Base-by-base conservation (phyloP, 768 basidiomycete species). In the Gloeopeniophorella convolvens region DNA sequence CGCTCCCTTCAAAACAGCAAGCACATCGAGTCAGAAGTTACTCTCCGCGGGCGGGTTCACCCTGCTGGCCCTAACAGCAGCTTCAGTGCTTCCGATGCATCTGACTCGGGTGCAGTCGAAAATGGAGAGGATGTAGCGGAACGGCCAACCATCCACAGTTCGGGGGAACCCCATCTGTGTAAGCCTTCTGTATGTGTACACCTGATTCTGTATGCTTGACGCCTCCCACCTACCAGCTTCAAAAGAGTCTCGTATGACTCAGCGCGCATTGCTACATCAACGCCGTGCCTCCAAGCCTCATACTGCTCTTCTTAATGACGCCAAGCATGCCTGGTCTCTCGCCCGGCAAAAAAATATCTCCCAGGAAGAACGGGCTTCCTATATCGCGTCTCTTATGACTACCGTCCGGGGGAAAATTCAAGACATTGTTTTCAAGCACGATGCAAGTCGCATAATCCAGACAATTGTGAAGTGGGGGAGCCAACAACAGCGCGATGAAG, bases 361-460 rank as follows among this genome's bases (percentile, higher is more conserved):
- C 0, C 69, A 82, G 18, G 66, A 78, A 21, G 85, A 94, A 60
- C 79, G 92, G 20, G 80, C 83, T 56, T 79, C 82, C 58, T 81
- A 90, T 42, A 71, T 95, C 50, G 70, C 75, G 39, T 77, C 80
- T 23, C 75, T 97, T 8, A 89, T 91, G 80, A 68, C 72, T 26
- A 74, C 84, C 37, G 80, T 92, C 18, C 79, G 85, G 18, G 91
- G 90, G 4, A 81, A 82, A 57, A 82, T 95, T 36, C 82, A 83
- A 52, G 91, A 93, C 27, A 82, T 95, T 31, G 84, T 88, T 2
- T 77, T 89, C 63, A 95, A 93, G 66, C 93, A 95, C 60, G 91
- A 95, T 65, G 91, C 90, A 7, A 91, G 89, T 60, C 78, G 84
- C 56, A 90, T 90, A 53, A 78, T 88, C 18, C 85, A 88, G 64